phyloP scores from a whole-genome alignment of 2,329 filamentous ascomycete species.

The Endocalyx cinctus region DNA sequence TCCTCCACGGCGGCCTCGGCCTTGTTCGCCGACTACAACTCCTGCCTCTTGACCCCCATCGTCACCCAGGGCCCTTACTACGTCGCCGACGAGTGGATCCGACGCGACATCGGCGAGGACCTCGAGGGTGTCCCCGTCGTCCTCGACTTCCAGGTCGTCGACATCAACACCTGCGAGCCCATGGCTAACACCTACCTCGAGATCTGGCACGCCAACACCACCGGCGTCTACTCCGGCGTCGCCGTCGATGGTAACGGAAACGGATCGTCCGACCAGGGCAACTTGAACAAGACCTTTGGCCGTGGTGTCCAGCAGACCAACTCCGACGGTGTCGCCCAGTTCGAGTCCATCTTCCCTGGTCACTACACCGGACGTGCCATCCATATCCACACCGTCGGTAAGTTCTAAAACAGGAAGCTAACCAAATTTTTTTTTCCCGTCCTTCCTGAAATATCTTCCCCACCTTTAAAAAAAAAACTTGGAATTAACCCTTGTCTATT shows the following conservation, averaged over 20 bases:
- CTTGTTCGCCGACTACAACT: slow-evolving; percentile 38
- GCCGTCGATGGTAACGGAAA: slow-evolving; percentile 6
- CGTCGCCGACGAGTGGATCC: slow-evolving; percentile 46
- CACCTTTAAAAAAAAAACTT: too few relatives aligned
- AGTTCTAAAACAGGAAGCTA: too few relatives aligned
- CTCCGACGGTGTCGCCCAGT: slow-evolving; percentile 36
- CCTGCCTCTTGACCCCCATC: slow-evolving; percentile 48
- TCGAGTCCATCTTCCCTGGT: slow-evolving; percentile 40
- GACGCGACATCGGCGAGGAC: slow-evolving; percentile 41
- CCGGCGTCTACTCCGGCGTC: slow-evolving; percentile 45
- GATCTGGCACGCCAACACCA: slow-evolving; percentile 43
- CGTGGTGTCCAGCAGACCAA: slow-evolving; percentile 38
- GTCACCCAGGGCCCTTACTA: slow-evolving; percentile 52
- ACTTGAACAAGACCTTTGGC: slow-evolving; percentile 27
- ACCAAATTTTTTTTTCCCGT: too few relatives aligned
- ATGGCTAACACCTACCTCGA: slow-evolving; percentile 44
- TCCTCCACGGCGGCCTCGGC: slow-evolving; percentile 26
- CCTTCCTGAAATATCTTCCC: too few relatives aligned
- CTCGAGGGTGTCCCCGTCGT: slow-evolving; percentile 44
- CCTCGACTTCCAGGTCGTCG: slow-evolving; percentile 49
- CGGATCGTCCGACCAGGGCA: slow-evolving; percentile 21
- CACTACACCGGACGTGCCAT: slow-evolving; percentile 40
- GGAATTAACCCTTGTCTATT: too few relatives aligned
- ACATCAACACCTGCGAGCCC: slow-evolving; percentile 48
- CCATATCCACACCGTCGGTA: slow-evolving; percentile 48